phyloP scores from a whole-genome alignment of 257 asterid species.

The Scutellaria baicalensis region DNA sequence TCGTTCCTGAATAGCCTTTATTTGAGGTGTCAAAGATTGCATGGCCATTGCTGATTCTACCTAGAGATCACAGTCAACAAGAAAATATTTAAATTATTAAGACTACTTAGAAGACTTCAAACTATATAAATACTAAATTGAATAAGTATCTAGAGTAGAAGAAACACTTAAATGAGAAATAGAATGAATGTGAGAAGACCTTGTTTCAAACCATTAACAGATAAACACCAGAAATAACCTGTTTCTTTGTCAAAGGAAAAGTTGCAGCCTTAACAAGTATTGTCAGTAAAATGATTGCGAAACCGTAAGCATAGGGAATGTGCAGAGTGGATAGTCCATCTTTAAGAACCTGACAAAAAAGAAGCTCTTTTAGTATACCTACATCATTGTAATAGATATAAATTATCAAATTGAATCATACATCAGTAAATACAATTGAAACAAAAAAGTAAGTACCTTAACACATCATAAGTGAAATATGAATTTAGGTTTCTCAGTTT shows the following conservation, averaged over 20 bases:
- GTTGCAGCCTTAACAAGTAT: slow-evolving; percentile 89
- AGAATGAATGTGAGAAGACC: background rate
- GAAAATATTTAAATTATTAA: background rate
- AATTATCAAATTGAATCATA: background rate
- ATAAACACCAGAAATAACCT: slow-evolving; percentile 42
- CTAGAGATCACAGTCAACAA: slow-evolving; percentile 30
- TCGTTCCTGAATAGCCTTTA: slow-evolving; percentile 94
- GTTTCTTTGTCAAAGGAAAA: slow-evolving; percentile 91
- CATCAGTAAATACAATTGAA: background rate
- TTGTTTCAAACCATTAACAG: background rate
- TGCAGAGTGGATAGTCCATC: slow-evolving; percentile 86
- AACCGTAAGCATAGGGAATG: slow-evolving; percentile 88
- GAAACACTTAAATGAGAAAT: background rate
- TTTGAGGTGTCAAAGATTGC: slow-evolving; percentile 93
- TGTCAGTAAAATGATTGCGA: slow-evolving; percentile 90
- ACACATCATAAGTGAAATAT: background rate
- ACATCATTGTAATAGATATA: background rate
- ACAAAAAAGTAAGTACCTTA: background rate
- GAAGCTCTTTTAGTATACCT: background rate
- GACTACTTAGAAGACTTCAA: background rate
- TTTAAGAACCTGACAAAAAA: slow-evolving; percentile 70
- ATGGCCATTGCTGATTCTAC: slow-evolving; percentile 98
- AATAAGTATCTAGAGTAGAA: background rate
- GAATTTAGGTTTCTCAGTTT: background rate
- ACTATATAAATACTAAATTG: background rate